Evolutionary conservation across 306 rosid genomes (phyloP).

Genomic region (Cicer bijugum): DNA sequence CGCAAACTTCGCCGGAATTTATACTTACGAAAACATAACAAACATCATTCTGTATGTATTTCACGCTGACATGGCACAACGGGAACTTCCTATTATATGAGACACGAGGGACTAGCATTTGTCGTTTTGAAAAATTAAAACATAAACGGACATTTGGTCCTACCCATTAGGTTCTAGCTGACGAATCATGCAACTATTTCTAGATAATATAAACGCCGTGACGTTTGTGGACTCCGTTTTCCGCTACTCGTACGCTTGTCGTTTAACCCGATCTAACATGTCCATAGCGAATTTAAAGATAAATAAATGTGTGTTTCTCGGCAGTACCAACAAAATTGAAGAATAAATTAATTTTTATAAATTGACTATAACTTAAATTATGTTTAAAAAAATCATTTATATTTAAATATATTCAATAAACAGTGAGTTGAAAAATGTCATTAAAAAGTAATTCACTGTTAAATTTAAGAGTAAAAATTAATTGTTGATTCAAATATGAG

Average conservation of each 20-base stretch:
- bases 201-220: slow-evolving; percentile 18
- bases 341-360: too few relatives aligned
- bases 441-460: too few relatives aligned
- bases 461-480: too few relatives aligned
- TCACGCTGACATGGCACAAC: slow-evolving; percentile 54
- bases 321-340: too few relatives aligned
- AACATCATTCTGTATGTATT: not conserved
- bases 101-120: slow-evolving; percentile 5
- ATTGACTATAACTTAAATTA: too few relatives aligned
- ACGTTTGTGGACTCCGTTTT: slow-evolving; percentile 45
- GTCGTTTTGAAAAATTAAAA: slow-evolving; percentile 27
- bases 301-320: too few relatives aligned
- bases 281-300: slow-evolving; percentile 17
- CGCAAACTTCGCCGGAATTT: slow-evolving; percentile 58
- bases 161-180: slow-evolving; percentile 35
- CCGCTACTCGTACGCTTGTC: slow-evolving; percentile 34
- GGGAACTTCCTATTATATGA: slow-evolving; percentile 7
- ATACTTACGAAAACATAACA: not conserved
- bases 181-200: slow-evolving; percentile 36
- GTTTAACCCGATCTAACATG: slow-evolving; percentile 18
- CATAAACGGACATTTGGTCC: slow-evolving; percentile 48
- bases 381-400: too few relatives aligned
- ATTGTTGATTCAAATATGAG: too few relatives aligned
- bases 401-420: too few relatives aligned
- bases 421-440: too few relatives aligned